phyloP scores from a whole-genome alignment of 2,329 filamentous ascomycete species.

The Alternaria panax region DNA sequence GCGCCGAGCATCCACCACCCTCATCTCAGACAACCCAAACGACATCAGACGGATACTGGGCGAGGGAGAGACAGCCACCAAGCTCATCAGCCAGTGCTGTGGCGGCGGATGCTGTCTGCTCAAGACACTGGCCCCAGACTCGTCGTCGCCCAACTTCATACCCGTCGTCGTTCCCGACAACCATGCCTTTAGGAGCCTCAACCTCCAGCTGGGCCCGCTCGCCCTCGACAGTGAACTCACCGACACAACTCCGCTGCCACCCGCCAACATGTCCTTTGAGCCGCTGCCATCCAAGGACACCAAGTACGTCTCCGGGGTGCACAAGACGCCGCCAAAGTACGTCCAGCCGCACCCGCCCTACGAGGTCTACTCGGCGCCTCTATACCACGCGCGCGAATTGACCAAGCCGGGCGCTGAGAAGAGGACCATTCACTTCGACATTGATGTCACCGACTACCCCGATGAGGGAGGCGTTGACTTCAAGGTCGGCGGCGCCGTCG shows the following conservation, averaged over 20 bases:
- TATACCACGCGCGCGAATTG: constrained; percentile 84
- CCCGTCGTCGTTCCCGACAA: constrained; percentile 75
- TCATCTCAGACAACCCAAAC: constrained; percentile 67
- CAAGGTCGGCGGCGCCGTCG: constrained; percentile 94
- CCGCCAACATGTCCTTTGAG: constrained; percentile 75
- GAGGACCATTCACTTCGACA: constrained; percentile 95
- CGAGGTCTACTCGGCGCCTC: constrained; percentile 86
- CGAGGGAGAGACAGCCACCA: constrained; percentile 62
- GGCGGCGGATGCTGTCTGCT: constrained; percentile 71
- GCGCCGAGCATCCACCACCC: constrained; percentile 73
- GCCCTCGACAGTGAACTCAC: constrained; percentile 74
- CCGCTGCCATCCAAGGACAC: constrained; percentile 58
- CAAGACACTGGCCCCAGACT: constrained; percentile 60
- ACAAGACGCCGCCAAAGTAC: constrained; percentile 79
- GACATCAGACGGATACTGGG: constrained; percentile 67
- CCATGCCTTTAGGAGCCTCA: constrained; percentile 79
- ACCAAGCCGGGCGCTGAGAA: constrained; percentile 92
- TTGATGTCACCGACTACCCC: constrained; percentile 95
- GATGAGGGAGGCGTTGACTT: constrained; percentile 86
- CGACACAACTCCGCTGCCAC: constrained; percentile 74
- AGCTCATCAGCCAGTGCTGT: constrained; percentile 69
- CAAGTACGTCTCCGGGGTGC: constrained; percentile 53
- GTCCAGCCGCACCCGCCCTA: constrained; percentile 96
- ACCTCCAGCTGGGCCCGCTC: constrained; percentile 77
- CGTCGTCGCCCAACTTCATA: constrained; percentile 51